These are phyloP conservation scores for Cercospora beticola DNA, from an alignment of 2,329 filamentous ascomycete species.

Conservation along the genomic window DNA sequence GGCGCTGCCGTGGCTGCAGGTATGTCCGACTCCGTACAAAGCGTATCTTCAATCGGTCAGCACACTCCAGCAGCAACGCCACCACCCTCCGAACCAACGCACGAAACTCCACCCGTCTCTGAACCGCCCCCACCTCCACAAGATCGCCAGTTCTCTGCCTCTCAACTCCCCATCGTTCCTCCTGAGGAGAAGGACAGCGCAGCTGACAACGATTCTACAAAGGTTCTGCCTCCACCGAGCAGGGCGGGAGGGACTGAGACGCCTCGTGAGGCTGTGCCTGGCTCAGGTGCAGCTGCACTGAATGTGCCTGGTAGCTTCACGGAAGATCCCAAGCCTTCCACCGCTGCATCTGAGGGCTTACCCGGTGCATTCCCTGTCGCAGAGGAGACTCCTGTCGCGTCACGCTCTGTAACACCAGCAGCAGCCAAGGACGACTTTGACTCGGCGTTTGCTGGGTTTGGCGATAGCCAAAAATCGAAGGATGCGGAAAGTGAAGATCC, in stretches of 20 bases:
- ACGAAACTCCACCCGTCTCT: constrained; percentile 55
- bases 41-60: constrained; percentile 34
- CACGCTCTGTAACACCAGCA: constrained; percentile 44
- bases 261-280: constrained; percentile 24
- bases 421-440: constrained; percentile 69
- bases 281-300: not conserved
- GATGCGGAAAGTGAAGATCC: constrained; percentile 32
- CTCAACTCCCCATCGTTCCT: constrained; percentile 68
- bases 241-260: constrained; percentile 33
- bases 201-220: constrained; percentile 59
- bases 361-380: constrained; percentile 51
- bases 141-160: constrained; percentile 75
- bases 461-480: constrained; percentile 35
- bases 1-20: constrained; percentile 17
- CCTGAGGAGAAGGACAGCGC: constrained; percentile 47
- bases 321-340: constrained; percentile 23
- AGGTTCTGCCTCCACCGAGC: constrained; percentile 36
- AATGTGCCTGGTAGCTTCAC: constrained; percentile 19
- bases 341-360: constrained; percentile 36
- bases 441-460: constrained; percentile 77
- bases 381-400: constrained; percentile 49
- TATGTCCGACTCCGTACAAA: constrained; percentile 34
- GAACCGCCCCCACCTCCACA: constrained; percentile 68
- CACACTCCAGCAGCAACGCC: constrained; percentile 64
- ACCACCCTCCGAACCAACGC: constrained; percentile 52